phyloP scores from a whole-genome alignment of 176 grass and related monocot genomes.

The Pharus latifolius region DNA sequence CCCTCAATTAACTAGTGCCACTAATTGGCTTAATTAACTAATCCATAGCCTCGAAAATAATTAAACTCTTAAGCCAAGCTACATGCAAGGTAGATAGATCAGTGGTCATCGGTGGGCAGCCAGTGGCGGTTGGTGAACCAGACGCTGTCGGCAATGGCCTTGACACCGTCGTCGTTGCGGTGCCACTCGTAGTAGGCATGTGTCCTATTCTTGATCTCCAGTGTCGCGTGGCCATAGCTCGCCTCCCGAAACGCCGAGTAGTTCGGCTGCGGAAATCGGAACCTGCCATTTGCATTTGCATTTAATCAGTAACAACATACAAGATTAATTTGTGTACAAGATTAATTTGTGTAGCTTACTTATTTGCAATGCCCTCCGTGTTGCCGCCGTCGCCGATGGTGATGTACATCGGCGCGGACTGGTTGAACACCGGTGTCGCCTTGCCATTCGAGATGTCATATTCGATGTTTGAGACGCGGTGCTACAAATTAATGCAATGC shows the following conservation, averaged over 20 bases:
- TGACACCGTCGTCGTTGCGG: constrained; percentile 50
- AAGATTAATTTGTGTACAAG: background rate
- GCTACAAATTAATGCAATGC: too few relatives aligned
- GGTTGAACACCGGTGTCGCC: constrained; percentile 29
- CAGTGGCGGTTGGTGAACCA: constrained; percentile 62
- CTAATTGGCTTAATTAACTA: too few relatives aligned
- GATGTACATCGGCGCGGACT: constrained; percentile 43
- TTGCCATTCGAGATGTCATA: constrained; percentile 42
- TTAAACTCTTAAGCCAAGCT: too few relatives aligned
- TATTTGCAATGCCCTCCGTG: constrained; percentile 38
- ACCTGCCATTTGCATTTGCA: too few relatives aligned
- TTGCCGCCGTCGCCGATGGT: constrained; percentile 69
- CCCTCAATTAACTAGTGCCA: too few relatives aligned
- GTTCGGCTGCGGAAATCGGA: constrained; percentile 41
- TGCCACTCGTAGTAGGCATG: constrained; percentile 65
- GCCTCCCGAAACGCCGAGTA: constrained; percentile 65
- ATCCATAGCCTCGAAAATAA: too few relatives aligned
- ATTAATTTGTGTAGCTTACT: constrained; percentile 11
- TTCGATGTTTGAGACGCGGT: constrained; percentile 36
- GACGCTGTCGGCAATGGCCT: constrained; percentile 40
- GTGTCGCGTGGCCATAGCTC: constrained; percentile 55
- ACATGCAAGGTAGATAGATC: background rate
- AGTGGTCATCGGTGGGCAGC: constrained; percentile 15
- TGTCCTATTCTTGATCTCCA: constrained; percentile 57
- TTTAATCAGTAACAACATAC: too few relatives aligned